Evolutionary conservation across 495 filamentous ascomycete genomes (phyloP).

Genomic region (Penicillium salamii): DNA sequence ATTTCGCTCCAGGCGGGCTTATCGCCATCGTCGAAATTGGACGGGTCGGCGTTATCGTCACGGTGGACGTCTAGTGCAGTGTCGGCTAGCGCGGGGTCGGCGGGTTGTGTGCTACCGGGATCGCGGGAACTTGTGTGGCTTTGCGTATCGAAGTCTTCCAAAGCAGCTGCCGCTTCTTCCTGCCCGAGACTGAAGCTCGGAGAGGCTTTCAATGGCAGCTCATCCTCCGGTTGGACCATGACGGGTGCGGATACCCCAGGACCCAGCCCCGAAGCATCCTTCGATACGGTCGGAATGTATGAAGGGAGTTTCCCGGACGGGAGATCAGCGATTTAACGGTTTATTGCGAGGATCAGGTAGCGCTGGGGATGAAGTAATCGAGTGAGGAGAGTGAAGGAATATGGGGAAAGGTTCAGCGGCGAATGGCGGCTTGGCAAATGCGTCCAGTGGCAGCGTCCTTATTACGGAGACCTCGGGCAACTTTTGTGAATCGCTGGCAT

Average conservation of each 20-base stretch:
- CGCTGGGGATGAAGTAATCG: constrained; percentile 9
- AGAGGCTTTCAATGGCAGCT: constrained; percentile 36
- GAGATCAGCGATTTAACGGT: not conserved
- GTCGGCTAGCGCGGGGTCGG: constrained; percentile 24
- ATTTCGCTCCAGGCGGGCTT: constrained; percentile 87
- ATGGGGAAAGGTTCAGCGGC: constrained; percentile 37
- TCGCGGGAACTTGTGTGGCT: constrained; percentile 48
- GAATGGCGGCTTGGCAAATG: constrained; percentile 35
- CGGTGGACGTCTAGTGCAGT: constrained; percentile 19
- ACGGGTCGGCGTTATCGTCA: constrained; percentile 41
- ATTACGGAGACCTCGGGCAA: constrained; percentile 11
- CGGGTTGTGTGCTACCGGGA: constrained; percentile 28
- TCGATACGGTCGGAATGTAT: constrained; percentile 19
- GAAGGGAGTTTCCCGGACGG: not conserved
- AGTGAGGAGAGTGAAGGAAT: constrained; percentile 25
- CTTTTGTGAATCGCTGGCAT: too few relatives aligned
- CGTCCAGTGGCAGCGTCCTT: constrained; percentile 16
- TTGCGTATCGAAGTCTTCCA: constrained; percentile 42
- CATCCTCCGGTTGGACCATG: constrained; percentile 43
- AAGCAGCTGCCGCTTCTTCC: constrained; percentile 28
- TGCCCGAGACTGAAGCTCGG: constrained; percentile 23
- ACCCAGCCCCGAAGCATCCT: constrained; percentile 39
- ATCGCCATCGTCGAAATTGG: constrained; percentile 48
- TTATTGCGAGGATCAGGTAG: not conserved
- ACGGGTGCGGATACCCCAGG: constrained; percentile 44